Percentiles rank a stretch among this genome's conserved stretches.
Evolutionary conservation across 345 rosid species (phyloP).

Genomic region (Bruguiera gymnorhiza): DNA sequence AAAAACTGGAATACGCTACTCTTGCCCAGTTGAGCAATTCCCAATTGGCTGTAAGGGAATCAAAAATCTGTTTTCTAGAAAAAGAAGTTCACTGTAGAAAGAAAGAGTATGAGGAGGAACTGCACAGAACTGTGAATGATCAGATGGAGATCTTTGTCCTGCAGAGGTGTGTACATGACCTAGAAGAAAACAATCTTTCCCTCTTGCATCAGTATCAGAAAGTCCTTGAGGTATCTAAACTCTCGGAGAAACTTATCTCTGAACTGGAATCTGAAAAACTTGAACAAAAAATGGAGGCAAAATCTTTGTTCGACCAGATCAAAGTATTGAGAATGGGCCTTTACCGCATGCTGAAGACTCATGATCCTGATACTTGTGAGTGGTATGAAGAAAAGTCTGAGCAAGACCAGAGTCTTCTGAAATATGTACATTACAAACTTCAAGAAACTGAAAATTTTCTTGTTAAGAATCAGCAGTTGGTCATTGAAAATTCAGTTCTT

Average conservation of each 20-base stretch:
- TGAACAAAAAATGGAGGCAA: constrained; percentile 49
- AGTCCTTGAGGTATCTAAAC: constrained; percentile 50
- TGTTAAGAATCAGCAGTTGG: constrained; percentile 43
- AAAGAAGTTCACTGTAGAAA: constrained; percentile 52
- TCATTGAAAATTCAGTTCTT: constrained; percentile 60
- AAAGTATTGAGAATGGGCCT: constrained; percentile 51
- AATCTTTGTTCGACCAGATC: constrained; percentile 51
- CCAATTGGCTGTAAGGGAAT: constrained; percentile 50
- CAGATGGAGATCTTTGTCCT: constrained; percentile 65
- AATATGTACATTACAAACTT: constrained; percentile 42
- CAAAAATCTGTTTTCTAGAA: constrained; percentile 49
- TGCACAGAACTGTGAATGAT: constrained; percentile 54
- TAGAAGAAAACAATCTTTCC: constrained; percentile 56
- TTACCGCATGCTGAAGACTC: constrained; percentile 46
- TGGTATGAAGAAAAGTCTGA: constrained; percentile 35
- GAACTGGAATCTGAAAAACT: constrained; percentile 51
- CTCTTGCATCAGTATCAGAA: constrained; percentile 52
- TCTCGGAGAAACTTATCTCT: constrained; percentile 56
- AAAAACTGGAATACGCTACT: constrained; percentile 51
- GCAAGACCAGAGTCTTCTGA: constrained; percentile 41
- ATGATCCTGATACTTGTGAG: constrained; percentile 37
- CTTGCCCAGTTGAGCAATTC: constrained; percentile 41
- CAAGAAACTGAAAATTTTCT: constrained; percentile 53
- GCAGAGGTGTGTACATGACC: constrained; percentile 57
- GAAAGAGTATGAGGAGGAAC: constrained; percentile 63